Base-by-base conservation (phyloP, 2,329 filamentous ascomycete genomes). In the Fusarium setosum region DNA sequence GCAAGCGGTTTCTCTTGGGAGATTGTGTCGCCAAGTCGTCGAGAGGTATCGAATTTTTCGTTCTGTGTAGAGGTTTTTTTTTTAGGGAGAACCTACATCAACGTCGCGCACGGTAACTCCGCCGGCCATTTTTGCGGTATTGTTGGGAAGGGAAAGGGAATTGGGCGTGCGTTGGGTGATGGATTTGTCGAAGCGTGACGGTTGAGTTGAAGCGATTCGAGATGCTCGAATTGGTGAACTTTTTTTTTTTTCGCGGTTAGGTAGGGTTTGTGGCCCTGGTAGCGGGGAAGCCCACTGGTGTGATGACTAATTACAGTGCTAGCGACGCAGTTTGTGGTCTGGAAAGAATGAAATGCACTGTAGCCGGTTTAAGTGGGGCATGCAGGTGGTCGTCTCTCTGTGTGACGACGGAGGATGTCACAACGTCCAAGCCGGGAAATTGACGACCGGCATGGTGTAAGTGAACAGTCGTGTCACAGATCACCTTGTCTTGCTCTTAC, bases 91-190 rank as follows among this genome's bases (percentile, higher is more conserved):
- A 88, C 88, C 83, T 89, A 92, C 90, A 88, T 92, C 90, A 81
- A 94, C 92, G 85, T 94, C 92, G 84, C 92, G 91, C 84, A 95
- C 92, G 76, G 85, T 88, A 81, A 93, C 87, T 83, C 91, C 92
- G 83, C 90, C 88, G 80, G 85, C 83, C 92, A 94, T 94, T 81
- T 86, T 93, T 84, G 84, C 86, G 86, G 86, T 88, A 73, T 76
- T 80, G 73, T 70, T 69, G 72, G 57, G 59, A 63, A 63, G 54
- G 51, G 68, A 56, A 58, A 62, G 67, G 65, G 61, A 61, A 65
- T 63, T 68, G 72, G 68, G 73, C 72, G 68, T 73, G 72, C 69
- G 73, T 72, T 74, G 73, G 69, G 71, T 73, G 72, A 58, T 68
- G 67, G 64, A 72, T 12, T 72, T 75, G 68, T 67, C 61, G 67